Evolutionary conservation across 2,329 filamentous ascomycete genomes (phyloP).

Genomic region (Phaeomoniella chlamydospora): DNA sequence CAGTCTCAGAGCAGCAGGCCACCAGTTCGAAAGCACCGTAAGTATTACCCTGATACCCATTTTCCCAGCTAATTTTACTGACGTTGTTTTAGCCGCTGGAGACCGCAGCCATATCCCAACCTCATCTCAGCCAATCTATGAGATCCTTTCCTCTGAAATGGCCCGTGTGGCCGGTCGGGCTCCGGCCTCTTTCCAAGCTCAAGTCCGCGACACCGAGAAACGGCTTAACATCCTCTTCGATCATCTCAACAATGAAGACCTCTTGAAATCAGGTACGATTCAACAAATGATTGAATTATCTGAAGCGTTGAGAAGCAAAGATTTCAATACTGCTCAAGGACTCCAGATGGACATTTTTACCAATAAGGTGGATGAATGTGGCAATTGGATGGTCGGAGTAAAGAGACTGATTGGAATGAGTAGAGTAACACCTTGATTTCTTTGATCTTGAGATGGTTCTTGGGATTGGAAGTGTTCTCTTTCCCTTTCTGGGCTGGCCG

Average conservation of each 20-base stretch:
- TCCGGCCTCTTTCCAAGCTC: conserved; percentile 69
- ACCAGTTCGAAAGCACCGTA: conserved; percentile 53
- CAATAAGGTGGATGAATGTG: conserved; percentile 66
- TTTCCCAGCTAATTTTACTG: conserved; percentile 6
- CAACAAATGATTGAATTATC: conserved; percentile 36
- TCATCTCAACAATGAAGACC: conserved; percentile 88
- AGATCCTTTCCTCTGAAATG: conserved; percentile 72
- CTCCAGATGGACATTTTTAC: conserved; percentile 64
- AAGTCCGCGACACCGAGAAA: conserved; percentile 90
- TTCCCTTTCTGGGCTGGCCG: not conserved
- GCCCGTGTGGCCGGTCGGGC: conserved; percentile 76
- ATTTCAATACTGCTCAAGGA: conserved; percentile 52
- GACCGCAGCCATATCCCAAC: conserved; percentile 81
- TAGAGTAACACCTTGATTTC: conserved; percentile 48
- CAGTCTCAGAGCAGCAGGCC: conserved; percentile 34
- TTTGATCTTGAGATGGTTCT: conserved; percentile 1
- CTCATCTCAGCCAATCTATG: conserved; percentile 61
- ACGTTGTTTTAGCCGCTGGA: conserved; percentile 37
- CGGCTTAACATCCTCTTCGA: conserved; percentile 89
- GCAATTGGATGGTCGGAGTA: conserved; percentile 75
- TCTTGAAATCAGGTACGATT: conserved; percentile 61
- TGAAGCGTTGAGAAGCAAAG: conserved; percentile 49
- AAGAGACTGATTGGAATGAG: conserved; percentile 70
- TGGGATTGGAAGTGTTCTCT: no score
- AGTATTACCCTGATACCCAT: conserved; percentile 17